Percentiles rank a stretch among this genome's conserved stretches.
Conservation (phyloP, 2,329 filamentous ascomycete species). For the Huntiella savannae region DNA sequence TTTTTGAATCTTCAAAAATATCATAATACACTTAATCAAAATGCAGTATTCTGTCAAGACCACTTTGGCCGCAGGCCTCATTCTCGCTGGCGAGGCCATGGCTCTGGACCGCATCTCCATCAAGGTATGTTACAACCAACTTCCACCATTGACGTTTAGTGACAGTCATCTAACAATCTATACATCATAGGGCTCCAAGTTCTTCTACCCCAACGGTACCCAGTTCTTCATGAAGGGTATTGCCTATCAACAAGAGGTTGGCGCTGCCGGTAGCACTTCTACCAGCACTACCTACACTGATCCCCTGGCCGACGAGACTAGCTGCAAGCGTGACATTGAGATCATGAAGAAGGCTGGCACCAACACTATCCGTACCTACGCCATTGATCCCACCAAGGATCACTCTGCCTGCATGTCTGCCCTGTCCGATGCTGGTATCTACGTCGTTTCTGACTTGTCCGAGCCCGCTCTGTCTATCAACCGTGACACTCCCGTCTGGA, state of each 20-base stretch:
- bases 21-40: conserved; percentile 11
- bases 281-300: conserved; percentile 46
- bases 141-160: neutral
- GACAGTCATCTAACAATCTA: conserved; percentile 1
- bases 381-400: conserved; percentile 60
- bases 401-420: conserved; percentile 73
- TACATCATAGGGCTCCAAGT: conserved; percentile 46
- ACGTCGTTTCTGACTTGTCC: conserved; percentile 79
- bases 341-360: conserved; percentile 60
- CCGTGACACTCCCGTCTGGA: conserved; percentile 62
- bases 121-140: conserved; percentile 33
- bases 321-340: conserved; percentile 73
- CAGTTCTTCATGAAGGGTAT: conserved; percentile 73
- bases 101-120: conserved; percentile 41
- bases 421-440: conserved; percentile 73
- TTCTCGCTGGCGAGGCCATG: conserved; percentile 24
- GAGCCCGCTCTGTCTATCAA: conserved; percentile 72
- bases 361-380: conserved; percentile 91
- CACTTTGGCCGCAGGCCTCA: conserved; percentile 21
- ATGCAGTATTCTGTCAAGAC: conserved; percentile 16
- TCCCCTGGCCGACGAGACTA: conserved; percentile 52
- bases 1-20: conserved; percentile 1
- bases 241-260: conserved; percentile 76
- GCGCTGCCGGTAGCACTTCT: conserved; percentile 32
- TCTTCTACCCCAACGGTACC: conserved; percentile 64